Base-by-base conservation (phyloP, 2,329 filamentous ascomycete species). In the Thermothelomyces thermophilus region DNA sequence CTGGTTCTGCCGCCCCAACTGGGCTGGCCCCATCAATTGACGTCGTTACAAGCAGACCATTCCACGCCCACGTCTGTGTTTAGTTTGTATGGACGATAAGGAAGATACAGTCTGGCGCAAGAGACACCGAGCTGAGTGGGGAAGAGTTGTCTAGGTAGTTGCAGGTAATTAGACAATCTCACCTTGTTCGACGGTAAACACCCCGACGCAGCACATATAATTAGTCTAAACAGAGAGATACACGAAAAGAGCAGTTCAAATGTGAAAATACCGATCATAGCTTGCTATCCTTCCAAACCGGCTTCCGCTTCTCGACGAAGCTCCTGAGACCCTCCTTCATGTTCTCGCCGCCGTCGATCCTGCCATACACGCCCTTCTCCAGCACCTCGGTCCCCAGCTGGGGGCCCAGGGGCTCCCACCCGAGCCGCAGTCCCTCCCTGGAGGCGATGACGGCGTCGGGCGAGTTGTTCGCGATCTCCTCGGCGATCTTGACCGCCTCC, bases 401-500 rank as follows among this genome's bases (percentile, higher is more conserved):
- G 0, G 81, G 83, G 10, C 83, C 80, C 13, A 83, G 68, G 0
- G 74, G 76, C 60, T 89, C 86, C 86, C 85, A 90, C 0, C 83
- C 86, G 57, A 85, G 66, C 65, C 84, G 78, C 42, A 93, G 60
- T 0, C 86, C 87, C 62, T 84, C 83, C 22, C 86, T 73, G 49
- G 73, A 83, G 13, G 87, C 83, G 61, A 91, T 80, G 31, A 91
- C 78, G 28, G 84, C 75, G 66, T 93, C 87, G 1, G 87, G 87
- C 58, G 82, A 87, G 63, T 86, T 84, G 46, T 63, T 74, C 17
- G 77, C 78, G 56, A 91, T 76, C 63, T 74, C 70, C 43, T 64
- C 68, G 9, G 87, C 87, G 64, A 84, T 71, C 55, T 70, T 68
- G 20, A 90, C 58, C 30, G 85, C 84, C 61, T 76, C 77, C 16